Conservation (phyloP, 2,329 filamentous ascomycete genomes). For the Colletotrichum limetticola region DNA sequence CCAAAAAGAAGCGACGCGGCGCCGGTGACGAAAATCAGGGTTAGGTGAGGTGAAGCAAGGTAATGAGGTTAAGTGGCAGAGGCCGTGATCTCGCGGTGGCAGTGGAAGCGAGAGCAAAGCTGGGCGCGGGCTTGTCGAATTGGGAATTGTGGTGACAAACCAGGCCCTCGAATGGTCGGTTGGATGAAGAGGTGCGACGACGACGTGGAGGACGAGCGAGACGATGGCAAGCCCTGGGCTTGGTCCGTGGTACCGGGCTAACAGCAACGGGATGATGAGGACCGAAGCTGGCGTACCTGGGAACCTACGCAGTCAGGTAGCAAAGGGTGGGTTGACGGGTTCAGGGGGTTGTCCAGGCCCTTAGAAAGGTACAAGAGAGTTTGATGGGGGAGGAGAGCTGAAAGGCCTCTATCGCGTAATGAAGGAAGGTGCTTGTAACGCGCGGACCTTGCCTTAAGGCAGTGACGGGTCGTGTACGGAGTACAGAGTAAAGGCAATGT, state of each 20-base stretch:
- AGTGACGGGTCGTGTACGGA: not conserved
- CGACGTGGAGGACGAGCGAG: slow-evolving; percentile 29
- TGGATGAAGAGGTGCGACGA: slow-evolving; percentile 32
- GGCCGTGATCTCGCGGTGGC: not conserved
- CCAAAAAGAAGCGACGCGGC: slow-evolving; percentile 7
- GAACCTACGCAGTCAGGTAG: not conserved
- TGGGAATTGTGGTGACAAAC: slow-evolving; percentile 21
- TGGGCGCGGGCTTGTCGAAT: slow-evolving; percentile 8
- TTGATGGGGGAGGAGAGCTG: not conserved
- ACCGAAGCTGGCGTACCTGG: not conserved
- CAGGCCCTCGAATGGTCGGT: slow-evolving; percentile 26
- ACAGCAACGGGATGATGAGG: slow-evolving; percentile 6
- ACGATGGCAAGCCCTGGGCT: slow-evolving; percentile 34
- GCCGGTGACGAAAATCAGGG: slow-evolving; percentile 7
- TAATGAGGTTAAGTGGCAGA: not conserved
- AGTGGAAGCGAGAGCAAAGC: slow-evolving; percentile 27
- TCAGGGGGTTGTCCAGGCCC: slow-evolving; percentile 27
- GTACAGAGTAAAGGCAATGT: not conserved
- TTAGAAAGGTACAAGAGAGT: slow-evolving; percentile 24
- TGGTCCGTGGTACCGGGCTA: slow-evolving; percentile 13
- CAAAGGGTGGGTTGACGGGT: slow-evolving; percentile 6
- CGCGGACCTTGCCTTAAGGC: slow-evolving; percentile 20
- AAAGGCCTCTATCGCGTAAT: slow-evolving; percentile 14
- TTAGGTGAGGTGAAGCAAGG: slow-evolving; percentile 10
- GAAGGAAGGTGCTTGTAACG: slow-evolving; percentile 17